Conservation (phyloP, 23 red algal genomes). For the Gracilaria vermiculophylla region DNA sequence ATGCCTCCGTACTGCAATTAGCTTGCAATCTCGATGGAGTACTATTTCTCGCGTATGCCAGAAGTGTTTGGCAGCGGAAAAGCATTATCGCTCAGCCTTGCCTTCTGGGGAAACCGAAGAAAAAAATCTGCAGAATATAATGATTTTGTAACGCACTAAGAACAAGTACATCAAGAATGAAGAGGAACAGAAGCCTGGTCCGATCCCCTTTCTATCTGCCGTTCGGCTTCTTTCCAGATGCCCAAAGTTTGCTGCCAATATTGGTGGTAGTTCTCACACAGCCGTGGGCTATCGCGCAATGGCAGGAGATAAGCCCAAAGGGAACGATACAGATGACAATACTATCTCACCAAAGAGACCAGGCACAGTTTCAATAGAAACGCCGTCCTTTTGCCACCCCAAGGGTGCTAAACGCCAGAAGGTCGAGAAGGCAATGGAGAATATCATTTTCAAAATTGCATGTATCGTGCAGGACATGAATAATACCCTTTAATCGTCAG, state of each 20-base stretch:
- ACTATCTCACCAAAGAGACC: neutral
- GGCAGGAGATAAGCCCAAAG: neutral
- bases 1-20: too few species aligned
- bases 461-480: neutral
- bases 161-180: neutral
- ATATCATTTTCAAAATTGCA: neutral
- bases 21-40: too few species aligned
- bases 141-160: neutral
- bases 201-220: too few species aligned
- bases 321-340: neutral
- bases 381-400: neutral
- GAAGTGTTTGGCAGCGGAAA: conserved; percentile 24
- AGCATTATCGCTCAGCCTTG: conserved; percentile 3
- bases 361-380: neutral
- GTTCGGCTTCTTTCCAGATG: too few species aligned
- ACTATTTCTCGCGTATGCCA: neutral
- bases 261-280: too few species aligned
- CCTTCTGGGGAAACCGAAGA: conserved; percentile 9
- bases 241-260: too few species aligned
- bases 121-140: conserved; percentile 1
- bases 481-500: neutral
- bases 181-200: neutral
- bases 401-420: conserved; percentile 15
- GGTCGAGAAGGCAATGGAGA: neutral
- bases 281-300: neutral